Evolutionary conservation across 768 basidiomycete genomes (phyloP), one percentile per base, ranked within the genome.

Genomic region (Boletus reticulatus): DNA sequence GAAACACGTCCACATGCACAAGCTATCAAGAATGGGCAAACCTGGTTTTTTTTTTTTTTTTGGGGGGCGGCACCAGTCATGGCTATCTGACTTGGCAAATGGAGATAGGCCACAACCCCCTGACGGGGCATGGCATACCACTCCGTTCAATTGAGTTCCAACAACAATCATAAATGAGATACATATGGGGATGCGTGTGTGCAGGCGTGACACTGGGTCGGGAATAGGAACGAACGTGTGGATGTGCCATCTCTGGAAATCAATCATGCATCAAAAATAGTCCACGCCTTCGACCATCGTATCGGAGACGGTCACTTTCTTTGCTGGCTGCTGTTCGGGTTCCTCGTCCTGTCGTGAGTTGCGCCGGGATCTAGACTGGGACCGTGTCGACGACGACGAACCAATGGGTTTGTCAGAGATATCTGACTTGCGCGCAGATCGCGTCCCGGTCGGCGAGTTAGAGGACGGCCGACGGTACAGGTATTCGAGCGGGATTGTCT

Each of bases 241-340:
- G 20, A 36, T 32, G 34, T 14, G 34, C 1, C 34, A 36, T 11
- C 34, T 9, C 6, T 9, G 2, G 9, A 29, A 29, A 14, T 36
- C 13, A 14, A 13, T 14, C 34, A 14, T 12, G 12, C 34, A 43
- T 49, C 56, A 73, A 55, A 73, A 72, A 54, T 70, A 72, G 56
- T 73, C 72, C 20, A 70, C 56, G 43, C 65, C 71, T 57, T 72
- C 65, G 53, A 72, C 61, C 62, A 72, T 56, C 1, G 32, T 22
- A 14, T 51, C 24, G 39, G 22, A n/a, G 39, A 20, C 43, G 29
- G 43, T 4, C 22, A 31, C 48, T 50, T 42, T 31, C 0, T 29
- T 29, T 2, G 9, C 9, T 29, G 2, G 29, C 9, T 50, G 42
- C n/a, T 45, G 43, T 36, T 45, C 29, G 10, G 20, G 47, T 41